Evolutionary conservation across 1,284 basidiomycete species (phyloP), one percentile per base, ranked within the genome.

Genomic region (Hypsizygus ulmarius): DNA sequence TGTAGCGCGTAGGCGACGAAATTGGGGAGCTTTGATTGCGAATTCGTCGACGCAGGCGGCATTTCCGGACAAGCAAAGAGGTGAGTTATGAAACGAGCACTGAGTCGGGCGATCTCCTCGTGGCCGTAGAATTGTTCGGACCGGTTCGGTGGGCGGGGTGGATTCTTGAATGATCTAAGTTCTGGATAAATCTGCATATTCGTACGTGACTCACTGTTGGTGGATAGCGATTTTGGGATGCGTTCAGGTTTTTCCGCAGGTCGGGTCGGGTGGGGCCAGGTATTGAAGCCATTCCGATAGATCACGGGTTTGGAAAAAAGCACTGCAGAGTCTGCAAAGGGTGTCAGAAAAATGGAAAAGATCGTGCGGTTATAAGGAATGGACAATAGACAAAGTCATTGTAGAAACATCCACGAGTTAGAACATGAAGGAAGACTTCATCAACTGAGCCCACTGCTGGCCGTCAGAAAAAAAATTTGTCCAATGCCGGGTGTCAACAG

Each of bases 1-100:
- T 96, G 91, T 5, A 96, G 76, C 0, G 92, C 89, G 60, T 96
- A 96, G 0, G 92, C 93, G 57, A 94, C 87, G 64, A 93, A 93
- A 51, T 86, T 78, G 0, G 87, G 88, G 0, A 95, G 70, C 3
- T 82, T 79, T 2, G 81, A 78, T 4, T 77, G 76, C 0, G 78
- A 74, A 27, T 77, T 77, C 0, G 74, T 78, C 0, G 78, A 69
- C 0, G 72, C 65, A 0, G 78, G 74, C 0, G 80, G 74, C 32
- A 74, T 72, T 51, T 88, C 84, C 3, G 87, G 87, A 59, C 87
- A 90, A 0, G 82, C 81, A 57, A 89, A 90, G 0, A 90, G 74
- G 64, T 91, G 79, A 1, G 87, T 87, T 9, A 93, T 90, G 61
- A 93, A 93, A 0, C 84, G 74, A 0, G 78, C 81, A 52, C 84